Conservation (phyloP, 805 yeast genomes). For the Aciculoconidium aculeatum region DNA sequence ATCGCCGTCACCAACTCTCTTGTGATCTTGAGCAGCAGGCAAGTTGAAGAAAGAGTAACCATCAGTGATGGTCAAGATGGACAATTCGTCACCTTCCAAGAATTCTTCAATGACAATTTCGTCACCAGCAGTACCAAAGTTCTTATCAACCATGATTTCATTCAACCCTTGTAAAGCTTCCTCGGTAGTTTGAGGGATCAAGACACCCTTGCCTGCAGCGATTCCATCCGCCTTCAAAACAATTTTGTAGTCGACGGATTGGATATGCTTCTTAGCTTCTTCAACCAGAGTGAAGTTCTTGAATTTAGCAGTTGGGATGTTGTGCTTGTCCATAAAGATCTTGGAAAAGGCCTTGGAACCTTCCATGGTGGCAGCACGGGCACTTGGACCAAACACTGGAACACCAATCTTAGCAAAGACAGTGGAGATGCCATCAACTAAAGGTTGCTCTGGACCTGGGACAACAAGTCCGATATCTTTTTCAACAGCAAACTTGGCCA, state of each 20-base stretch:
- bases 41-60: constrained; percentile 87
- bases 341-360: constrained; percentile 95
- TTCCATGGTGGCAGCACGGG: constrained; percentile 87
- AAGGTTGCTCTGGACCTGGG: constrained; percentile 99
- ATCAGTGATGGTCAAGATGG: constrained; percentile 86
- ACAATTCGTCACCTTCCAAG: constrained; percentile 94
- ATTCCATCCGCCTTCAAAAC: constrained; percentile 97
- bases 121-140: constrained; percentile 92
- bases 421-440: constrained; percentile 85
- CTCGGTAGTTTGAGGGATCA: constrained; percentile 76
- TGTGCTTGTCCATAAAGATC: constrained; percentile 85
- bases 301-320: constrained; percentile 92
- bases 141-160: constrained; percentile 83
- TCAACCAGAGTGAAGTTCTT: constrained; percentile 74
- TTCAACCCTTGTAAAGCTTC: constrained; percentile 84
- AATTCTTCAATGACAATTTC: constrained; percentile 91
- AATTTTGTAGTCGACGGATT: constrained; percentile 57
- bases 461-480: constrained; percentile 68
- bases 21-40: constrained; percentile 98
- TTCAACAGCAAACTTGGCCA: constrained; percentile 69
- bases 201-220: constrained; percentile 98
- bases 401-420: constrained; percentile 77
- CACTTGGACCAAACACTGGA: constrained; percentile 96
- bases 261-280: constrained; percentile 67
- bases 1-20: constrained; percentile 90